Evolutionary conservation across 2,329 filamentous ascomycete genomes (phyloP).

Genomic region (Chrysosphaeria jannelii): DNA sequence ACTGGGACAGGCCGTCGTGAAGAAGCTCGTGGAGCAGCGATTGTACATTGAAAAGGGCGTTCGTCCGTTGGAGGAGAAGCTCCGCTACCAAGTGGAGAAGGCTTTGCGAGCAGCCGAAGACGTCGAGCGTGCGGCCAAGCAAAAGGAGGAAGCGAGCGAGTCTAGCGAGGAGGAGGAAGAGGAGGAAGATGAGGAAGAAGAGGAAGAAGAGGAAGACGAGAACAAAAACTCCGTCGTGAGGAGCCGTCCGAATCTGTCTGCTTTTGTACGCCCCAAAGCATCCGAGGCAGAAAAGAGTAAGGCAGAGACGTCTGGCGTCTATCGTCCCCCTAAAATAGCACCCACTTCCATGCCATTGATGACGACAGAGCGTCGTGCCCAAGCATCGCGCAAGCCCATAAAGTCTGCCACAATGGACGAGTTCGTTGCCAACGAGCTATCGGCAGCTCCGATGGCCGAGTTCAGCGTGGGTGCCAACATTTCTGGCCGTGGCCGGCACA

Average conservation of each 20-base stretch:
- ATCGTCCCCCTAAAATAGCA: constrained; percentile 66
- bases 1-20: constrained; percentile 37
- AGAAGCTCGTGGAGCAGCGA: constrained; percentile 73
- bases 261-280: constrained; percentile 9
- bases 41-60: constrained; percentile 84
- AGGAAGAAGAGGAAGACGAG: constrained; percentile 4
- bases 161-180: constrained; percentile 11
- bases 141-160: constrained; percentile 8
- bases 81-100: constrained; percentile 91
- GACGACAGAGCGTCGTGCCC: constrained; percentile 30
- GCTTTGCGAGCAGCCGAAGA: constrained; percentile 70
- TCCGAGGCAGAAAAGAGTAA: constrained; percentile 1
- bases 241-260: constrained; percentile 10
- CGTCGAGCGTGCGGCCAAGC: constrained; percentile 18
- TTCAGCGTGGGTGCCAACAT: constrained; percentile 86
- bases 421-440: constrained; percentile 65
- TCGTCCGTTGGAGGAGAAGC: constrained; percentile 58
- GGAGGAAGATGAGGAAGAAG: constrained; percentile 8
- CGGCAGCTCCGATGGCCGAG: constrained; percentile 48
- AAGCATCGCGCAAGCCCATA: constrained; percentile 26
- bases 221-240: neutral
- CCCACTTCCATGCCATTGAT: constrained; percentile 62
- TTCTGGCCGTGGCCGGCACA: constrained; percentile 42
- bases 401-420: constrained; percentile 76
- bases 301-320: constrained; percentile 27